Evolutionary conservation across 768 basidiomycete species (phyloP).

Genomic region (Phlebiopsis flavidoalba): DNA sequence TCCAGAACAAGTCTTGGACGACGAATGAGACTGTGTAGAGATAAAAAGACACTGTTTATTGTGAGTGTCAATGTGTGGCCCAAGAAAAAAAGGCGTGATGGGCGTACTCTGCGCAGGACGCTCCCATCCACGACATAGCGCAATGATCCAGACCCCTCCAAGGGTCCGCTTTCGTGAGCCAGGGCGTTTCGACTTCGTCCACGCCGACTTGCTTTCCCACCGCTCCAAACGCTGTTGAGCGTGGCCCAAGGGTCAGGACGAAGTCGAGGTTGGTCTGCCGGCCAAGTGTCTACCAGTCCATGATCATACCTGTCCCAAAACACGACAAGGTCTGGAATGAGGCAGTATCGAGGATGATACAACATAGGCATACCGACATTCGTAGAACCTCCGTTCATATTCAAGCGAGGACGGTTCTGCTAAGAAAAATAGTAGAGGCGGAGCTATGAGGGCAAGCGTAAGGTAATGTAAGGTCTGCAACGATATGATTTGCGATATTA

Average conservation of each 20-base stretch:
- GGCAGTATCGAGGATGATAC: background rate
- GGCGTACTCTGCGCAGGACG: constrained; percentile 82
- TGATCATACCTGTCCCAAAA: constrained; percentile 63
- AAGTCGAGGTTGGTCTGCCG: constrained; percentile 69
- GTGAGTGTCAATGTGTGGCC: constrained; percentile 4
- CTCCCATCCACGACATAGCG: constrained; percentile 78
- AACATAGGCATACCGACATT: constrained; percentile 52
- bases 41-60: constrained; percentile 65
- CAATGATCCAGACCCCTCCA: constrained; percentile 82
- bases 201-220: constrained; percentile 68
- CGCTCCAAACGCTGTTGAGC: constrained; percentile 74
- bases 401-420: constrained; percentile 65
- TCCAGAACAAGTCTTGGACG: constrained; percentile 93
- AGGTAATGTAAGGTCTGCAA: constrained; percentile 94
- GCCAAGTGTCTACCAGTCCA: constrained; percentile 99
- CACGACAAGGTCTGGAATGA: background rate
- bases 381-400: constrained; percentile 75
- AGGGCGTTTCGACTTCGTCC: constrained; percentile 39
- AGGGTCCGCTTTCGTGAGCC: constrained; percentile 72
- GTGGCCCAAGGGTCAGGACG: constrained; percentile 55
- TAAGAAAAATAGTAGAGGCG: constrained; percentile 71
- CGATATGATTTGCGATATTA: constrained; percentile 92
- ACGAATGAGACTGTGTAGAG: constrained; percentile 81
- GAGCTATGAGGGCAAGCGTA: constrained; percentile 75
- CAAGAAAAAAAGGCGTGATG: background rate